Percentiles rank a stretch among this genome's conserved stretches.
Evolutionary conservation across 1,139 yeast genomes (phyloP).

Genomic region (Nematodospora anomalae): DNA sequence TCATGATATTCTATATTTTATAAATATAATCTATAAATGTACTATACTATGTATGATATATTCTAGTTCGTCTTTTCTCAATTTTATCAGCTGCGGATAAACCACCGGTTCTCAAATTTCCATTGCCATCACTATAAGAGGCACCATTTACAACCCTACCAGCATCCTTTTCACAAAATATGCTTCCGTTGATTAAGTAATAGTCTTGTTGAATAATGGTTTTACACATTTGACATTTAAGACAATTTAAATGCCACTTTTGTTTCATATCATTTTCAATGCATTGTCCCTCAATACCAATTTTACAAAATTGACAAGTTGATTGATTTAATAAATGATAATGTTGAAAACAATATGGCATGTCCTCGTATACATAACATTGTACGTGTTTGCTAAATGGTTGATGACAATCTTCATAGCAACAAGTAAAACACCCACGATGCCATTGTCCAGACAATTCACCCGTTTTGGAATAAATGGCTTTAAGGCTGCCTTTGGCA

Average conservation of each 20-base stretch:
- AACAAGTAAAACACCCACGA: slow-evolving; percentile 76
- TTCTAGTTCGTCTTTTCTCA: slow-evolving; percentile 46
- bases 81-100: slow-evolving; percentile 34
- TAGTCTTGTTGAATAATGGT: slow-evolving; percentile 53
- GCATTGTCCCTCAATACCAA: slow-evolving; percentile 89
- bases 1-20: too few relatives aligned
- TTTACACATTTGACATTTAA: slow-evolving; percentile 48
- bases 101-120: slow-evolving; percentile 17
- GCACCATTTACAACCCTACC: slow-evolving; percentile 26
- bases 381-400: slow-evolving; percentile 60
- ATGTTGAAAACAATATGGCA: slow-evolving; percentile 80
- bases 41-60: slow-evolving; percentile 11
- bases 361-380: slow-evolving; percentile 76
- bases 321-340: slow-evolving; percentile 79
- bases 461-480: slow-evolving; percentile 75
- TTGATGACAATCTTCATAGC: slow-evolving; percentile 49
- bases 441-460: slow-evolving; percentile 96
- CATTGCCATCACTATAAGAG: slow-evolving; percentile 11
- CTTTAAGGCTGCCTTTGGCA: slow-evolving; percentile 43
- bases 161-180: slow-evolving; percentile 53
- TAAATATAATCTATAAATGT: too few relatives aligned
- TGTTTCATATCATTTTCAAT: slow-evolving; percentile 70
- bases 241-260: slow-evolving; percentile 66
- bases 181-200: slow-evolving; percentile 48
- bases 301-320: slow-evolving; percentile 66